phyloP scores from a whole-genome alignment of 176 grass and related monocot genomes.

The Otatea glauca region DNA sequence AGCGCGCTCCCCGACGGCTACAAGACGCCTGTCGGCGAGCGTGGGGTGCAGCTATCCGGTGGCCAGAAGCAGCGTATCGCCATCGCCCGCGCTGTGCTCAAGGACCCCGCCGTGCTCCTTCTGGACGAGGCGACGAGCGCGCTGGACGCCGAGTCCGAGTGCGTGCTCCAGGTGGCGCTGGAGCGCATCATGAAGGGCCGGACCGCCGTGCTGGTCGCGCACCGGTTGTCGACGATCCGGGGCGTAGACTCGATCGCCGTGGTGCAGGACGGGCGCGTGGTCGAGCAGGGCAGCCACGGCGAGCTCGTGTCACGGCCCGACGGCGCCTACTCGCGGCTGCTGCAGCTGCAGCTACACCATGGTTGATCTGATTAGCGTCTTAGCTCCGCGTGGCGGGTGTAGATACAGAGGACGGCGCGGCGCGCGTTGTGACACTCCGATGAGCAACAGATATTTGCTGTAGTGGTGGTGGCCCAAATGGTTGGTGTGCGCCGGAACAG shows the following conservation, averaged over 20 bases:
- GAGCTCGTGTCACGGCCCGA: constrained; percentile 65
- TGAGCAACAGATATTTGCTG: constrained; percentile 26
- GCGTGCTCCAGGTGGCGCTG: constrained; percentile 87
- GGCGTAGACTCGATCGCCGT: constrained; percentile 69
- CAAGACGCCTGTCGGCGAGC: constrained; percentile 76
- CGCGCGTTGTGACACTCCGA: background rate
- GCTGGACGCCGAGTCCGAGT: constrained; percentile 84
- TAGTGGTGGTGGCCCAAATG: background rate
- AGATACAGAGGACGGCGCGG: constrained; percentile 41
- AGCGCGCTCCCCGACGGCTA: constrained; percentile 80
- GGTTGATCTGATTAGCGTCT: constrained; percentile 39
- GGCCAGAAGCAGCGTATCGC: constrained; percentile 94
- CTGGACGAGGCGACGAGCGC: constrained; percentile 95
- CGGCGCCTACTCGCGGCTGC: constrained; percentile 70
- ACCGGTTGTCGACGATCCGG: constrained; percentile 72
- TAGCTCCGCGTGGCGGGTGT: constrained; percentile 38
- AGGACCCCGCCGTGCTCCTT: constrained; percentile 81
- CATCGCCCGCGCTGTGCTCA: constrained; percentile 82
- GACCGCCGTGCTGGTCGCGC: constrained; percentile 75
- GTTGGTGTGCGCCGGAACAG: constrained; percentile 17
- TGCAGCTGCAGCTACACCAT: constrained; percentile 77
- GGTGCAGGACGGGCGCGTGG: constrained; percentile 71
- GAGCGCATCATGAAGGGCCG: constrained; percentile 90
- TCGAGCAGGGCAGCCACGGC: constrained; percentile 78
- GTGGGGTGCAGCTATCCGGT: constrained; percentile 76